These are phyloP conservation scores for Saccharomyces hybrid DNA, from an alignment of 1,139 yeast genomes.

Conservation along the genomic window DNA sequence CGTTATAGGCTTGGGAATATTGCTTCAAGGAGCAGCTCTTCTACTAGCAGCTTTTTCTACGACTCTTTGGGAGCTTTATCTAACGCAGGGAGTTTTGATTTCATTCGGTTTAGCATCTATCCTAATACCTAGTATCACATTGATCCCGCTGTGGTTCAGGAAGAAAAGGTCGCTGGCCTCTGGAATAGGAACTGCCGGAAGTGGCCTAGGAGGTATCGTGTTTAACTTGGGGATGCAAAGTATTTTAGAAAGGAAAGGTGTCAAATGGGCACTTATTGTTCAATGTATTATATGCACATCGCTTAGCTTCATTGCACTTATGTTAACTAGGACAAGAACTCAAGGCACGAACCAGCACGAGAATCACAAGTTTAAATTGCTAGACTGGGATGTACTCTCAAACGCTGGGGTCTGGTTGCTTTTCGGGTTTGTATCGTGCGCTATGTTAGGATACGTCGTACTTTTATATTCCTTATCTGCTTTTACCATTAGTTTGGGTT, in stretches of 20 bases:
- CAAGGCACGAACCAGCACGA: conserved; percentile 28
- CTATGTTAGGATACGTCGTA: conserved; percentile 50
- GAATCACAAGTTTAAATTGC: conserved; percentile 12
- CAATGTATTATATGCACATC: conserved; percentile 38
- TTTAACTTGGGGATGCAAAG: conserved; percentile 26
- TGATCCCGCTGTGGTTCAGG: conserved; percentile 51
- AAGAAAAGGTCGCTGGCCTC: conserved; percentile 44
- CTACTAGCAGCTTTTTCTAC: conserved; percentile 55
- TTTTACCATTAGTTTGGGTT: conserved; percentile 51
- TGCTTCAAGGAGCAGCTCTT: conserved; percentile 45
- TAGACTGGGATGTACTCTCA: conserved; percentile 22
- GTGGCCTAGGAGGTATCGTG: conserved; percentile 34
- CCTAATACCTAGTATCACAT: conserved; percentile 41
- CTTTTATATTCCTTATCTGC: conserved; percentile 52
- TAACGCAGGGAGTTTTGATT: conserved; percentile 19
- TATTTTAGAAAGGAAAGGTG: conserved; percentile 37
- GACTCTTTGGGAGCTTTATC: conserved; percentile 47
- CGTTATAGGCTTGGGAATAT: conserved; percentile 36
- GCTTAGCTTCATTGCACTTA: conserved; percentile 31
- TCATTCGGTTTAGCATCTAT: too few relatives aligned
- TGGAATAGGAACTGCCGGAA: conserved; percentile 44
- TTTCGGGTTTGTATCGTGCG: conserved; percentile 43
- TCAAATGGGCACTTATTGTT: conserved; percentile 56
- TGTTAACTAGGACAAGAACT: conserved; percentile 40
- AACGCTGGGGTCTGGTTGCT: conserved; percentile 37